Conservation (phyloP, 2,329 filamentous ascomycete species). For the Tolypocladium paradoxum region DNA sequence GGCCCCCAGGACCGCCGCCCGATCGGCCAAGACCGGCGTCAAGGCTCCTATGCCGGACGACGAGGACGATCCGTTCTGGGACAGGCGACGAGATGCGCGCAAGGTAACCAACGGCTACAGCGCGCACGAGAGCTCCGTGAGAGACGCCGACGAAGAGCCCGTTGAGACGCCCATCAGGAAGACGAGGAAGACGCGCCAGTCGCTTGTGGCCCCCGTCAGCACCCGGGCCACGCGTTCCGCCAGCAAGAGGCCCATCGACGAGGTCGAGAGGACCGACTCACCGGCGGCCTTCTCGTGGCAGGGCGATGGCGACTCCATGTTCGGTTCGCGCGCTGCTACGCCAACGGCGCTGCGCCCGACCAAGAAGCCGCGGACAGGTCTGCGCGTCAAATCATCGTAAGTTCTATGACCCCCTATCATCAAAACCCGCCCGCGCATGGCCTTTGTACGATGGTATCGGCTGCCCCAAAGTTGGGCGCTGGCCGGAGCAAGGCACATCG, state of each 20-base stretch:
- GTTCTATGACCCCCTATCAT: conserved; percentile 21
- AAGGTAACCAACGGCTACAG: conserved; percentile 25
- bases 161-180: conserved; percentile 19
- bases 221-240: conserved; percentile 37
- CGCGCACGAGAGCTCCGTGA: conserved; percentile 27
- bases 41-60: conserved; percentile 17
- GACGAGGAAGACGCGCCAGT: conserved; percentile 25
- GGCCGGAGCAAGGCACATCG: not conserved
- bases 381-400: conserved; percentile 61
- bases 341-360: conserved; percentile 42
- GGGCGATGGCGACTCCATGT: conserved; percentile 33
- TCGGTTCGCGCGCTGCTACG: conserved; percentile 49
- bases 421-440: not conserved
- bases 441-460: not conserved
- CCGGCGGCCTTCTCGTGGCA: conserved; percentile 39
- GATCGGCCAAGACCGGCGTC: conserved; percentile 14
- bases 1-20: conserved; percentile 12
- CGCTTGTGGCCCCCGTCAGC: conserved; percentile 20
- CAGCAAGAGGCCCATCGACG: conserved; percentile 44
- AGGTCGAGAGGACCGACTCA: conserved; percentile 41
- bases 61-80: conserved; percentile 21
- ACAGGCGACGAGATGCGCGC: conserved; percentile 25
- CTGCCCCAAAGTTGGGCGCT: not conserved
- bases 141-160: conserved; percentile 15
- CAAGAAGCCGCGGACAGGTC: conserved; percentile 50